Evolutionary conservation across 1,284 basidiomycete genomes (phyloP).

Genomic region (Coniophora puteana): DNA sequence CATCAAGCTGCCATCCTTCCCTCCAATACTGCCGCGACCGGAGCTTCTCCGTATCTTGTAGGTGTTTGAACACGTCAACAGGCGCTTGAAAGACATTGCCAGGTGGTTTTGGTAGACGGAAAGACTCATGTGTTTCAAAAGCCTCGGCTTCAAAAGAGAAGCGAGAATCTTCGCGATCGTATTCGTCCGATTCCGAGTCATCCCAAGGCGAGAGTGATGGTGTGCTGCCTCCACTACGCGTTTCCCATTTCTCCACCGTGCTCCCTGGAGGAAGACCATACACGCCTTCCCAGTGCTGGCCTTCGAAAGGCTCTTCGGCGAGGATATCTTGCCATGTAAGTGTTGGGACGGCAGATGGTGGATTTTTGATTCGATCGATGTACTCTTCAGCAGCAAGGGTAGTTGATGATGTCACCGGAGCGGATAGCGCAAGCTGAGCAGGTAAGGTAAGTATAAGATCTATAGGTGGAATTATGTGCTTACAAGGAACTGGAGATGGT

Average conservation of each 20-base stretch:
- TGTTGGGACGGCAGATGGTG: constrained; percentile 33
- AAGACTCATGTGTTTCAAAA: constrained; percentile 34
- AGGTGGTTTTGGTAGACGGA: constrained; percentile 31
- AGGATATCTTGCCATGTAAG: constrained; percentile 75
- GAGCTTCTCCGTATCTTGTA: constrained; percentile 53
- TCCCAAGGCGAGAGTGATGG: constrained; percentile 48
- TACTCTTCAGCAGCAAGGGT: constrained; percentile 47
- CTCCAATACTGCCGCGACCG: constrained; percentile 68
- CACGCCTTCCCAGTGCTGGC: constrained; percentile 73
- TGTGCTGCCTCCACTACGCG: constrained; percentile 40
- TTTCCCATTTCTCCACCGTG: constrained; percentile 38
- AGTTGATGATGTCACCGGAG: constrained; percentile 44
- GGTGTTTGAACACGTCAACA: constrained; percentile 37
- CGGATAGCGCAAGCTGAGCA: constrained; percentile 34
- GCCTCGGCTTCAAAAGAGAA: constrained; percentile 28
- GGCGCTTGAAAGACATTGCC: constrained; percentile 5
- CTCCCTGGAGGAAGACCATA: constrained; percentile 42
- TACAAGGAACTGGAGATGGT: constrained; percentile 70
- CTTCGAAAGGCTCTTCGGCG: constrained; percentile 73
- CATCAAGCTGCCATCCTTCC: constrained; percentile 51
- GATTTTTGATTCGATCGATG: constrained; percentile 44
- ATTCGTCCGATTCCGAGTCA: constrained; percentile 28
- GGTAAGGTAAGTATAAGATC: constrained; percentile 6
- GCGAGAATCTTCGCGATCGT: constrained; percentile 23
- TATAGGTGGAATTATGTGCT: constrained; percentile 16